Percentiles rank a stretch among this genome's conserved stretches.
phyloP scores from a whole-genome alignment of 2,329 filamentous ascomycete genomes.

The Graphilbum fragrans region DNA sequence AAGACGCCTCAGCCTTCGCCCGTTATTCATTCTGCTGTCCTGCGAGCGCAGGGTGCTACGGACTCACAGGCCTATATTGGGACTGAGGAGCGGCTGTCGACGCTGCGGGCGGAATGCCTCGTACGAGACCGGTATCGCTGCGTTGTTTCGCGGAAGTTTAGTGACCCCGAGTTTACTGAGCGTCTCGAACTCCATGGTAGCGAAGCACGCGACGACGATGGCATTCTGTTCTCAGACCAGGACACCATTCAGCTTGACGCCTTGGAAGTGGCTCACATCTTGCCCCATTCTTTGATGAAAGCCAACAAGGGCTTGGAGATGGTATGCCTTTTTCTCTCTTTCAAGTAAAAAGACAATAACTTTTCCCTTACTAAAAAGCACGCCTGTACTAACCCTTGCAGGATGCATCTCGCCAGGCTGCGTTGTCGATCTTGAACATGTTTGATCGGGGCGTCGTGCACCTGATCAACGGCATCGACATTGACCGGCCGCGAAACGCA shows the following conservation, averaged over 20 bases:
- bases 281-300: slow-evolving; percentile 5
- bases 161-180: slow-evolving; percentile 3
- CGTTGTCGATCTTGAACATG: slow-evolving; percentile 28
- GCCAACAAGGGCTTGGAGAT: not conserved
- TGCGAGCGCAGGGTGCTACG: slow-evolving; percentile 10
- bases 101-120: slow-evolving; percentile 15
- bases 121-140: slow-evolving; percentile 17
- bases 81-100: slow-evolving; percentile 13
- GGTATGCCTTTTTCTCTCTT: not conserved
- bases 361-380: too few relatives aligned
- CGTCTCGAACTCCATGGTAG: slow-evolving; percentile 5
- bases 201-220: slow-evolving; percentile 15
- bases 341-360: too few relatives aligned
- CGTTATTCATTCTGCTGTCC: slow-evolving; percentile 12
- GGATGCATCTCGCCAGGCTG: slow-evolving; percentile 16
- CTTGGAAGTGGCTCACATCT: slow-evolving; percentile 15
- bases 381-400: not conserved
- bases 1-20: slow-evolving; percentile 16
- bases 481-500: slow-evolving; percentile 27
- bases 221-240: slow-evolving; percentile 7
- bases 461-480: slow-evolving; percentile 24
- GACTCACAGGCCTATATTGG: slow-evolving; percentile 9
- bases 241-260: not conserved
- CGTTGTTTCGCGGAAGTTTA: slow-evolving; percentile 15
- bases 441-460: slow-evolving; percentile 22